These are phyloP conservation scores for Candida rishiriensis DNA, from an alignment of 805 yeast genomes.

Conservation along the genomic window DNA sequence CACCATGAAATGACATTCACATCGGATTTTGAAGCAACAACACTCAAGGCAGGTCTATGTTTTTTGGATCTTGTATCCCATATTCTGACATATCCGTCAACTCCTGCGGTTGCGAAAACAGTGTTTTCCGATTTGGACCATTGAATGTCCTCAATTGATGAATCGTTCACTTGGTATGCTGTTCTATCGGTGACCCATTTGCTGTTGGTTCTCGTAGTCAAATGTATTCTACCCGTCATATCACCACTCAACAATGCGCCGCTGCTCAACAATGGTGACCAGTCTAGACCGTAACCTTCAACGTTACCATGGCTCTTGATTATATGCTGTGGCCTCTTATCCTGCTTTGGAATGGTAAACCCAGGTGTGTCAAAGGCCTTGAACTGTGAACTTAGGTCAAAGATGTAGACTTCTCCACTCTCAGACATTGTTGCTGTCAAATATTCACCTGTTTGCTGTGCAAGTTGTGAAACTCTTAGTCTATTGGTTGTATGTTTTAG, in stretches of 20 bases:
- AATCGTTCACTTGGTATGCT: slow-evolving; percentile 64
- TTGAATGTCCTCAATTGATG: slow-evolving; percentile 93
- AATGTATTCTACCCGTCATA: slow-evolving; percentile 73
- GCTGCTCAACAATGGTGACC: slow-evolving; percentile 82
- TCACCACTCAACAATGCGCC: slow-evolving; percentile 90
- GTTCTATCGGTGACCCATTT: slow-evolving; percentile 84
- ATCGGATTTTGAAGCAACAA: slow-evolving; percentile 74
- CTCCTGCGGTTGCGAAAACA: slow-evolving; percentile 92
- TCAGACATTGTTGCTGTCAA: slow-evolving; percentile 87
- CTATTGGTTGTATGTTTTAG: slow-evolving; percentile 84
- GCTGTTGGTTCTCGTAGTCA: slow-evolving; percentile 71
- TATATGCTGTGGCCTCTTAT: slow-evolving; percentile 79
- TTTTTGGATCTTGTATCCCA: slow-evolving; percentile 97
- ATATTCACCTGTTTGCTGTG: slow-evolving; percentile 69
- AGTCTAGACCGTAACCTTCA: slow-evolving; percentile 97
- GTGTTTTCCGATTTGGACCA: slow-evolving; percentile 93
- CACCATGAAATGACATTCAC: slow-evolving; percentile 97
- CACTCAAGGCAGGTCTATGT: slow-evolving; percentile 85
- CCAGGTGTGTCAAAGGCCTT: slow-evolving; percentile 90
- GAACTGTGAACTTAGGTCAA: slow-evolving; percentile 74
- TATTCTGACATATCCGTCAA: slow-evolving; percentile 86
- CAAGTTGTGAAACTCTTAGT: slow-evolving; percentile 76
- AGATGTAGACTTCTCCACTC: slow-evolving; percentile 82
- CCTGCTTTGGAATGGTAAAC: slow-evolving; percentile 65
- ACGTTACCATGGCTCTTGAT: slow-evolving; percentile 82